Evolutionary conservation across 371 early-diverging fungal genomes (phyloP).

Genomic region (Actinomortierella wolfii): DNA sequence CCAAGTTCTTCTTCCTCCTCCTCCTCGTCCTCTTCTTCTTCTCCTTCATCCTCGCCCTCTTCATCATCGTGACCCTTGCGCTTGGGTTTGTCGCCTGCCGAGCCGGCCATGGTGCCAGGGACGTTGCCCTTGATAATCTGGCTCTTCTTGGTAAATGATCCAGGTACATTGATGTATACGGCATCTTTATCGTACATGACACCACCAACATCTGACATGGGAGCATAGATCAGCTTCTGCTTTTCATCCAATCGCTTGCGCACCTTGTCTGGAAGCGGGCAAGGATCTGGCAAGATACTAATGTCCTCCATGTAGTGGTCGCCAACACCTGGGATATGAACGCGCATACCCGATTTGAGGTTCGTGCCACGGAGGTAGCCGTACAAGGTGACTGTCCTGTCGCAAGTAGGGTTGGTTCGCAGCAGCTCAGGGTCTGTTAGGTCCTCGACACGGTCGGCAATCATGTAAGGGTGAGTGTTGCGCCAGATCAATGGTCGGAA

Average conservation of each 20-base stretch:
- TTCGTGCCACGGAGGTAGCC: constrained; percentile 96
- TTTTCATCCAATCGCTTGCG: constrained; percentile 89
- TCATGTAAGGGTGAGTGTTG: constrained; percentile 93
- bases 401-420: constrained; percentile 80
- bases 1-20: constrained; percentile 49
- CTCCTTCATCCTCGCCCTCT: constrained; percentile 40
- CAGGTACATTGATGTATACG: constrained; percentile 95
- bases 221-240: constrained; percentile 96
- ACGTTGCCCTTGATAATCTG: constrained; percentile 38
- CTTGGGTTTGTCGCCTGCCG: constrained; percentile 1
- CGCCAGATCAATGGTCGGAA: constrained; percentile 97
- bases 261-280: constrained; percentile 92
- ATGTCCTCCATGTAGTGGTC: constrained; percentile 83
- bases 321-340: constrained; percentile 96
- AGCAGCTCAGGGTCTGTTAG: constrained; percentile 91
- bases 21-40: constrained; percentile 26
- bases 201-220: constrained; percentile 97
- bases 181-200: constrained; percentile 98
- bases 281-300: constrained; percentile 86
- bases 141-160: constrained; percentile 74
- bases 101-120: too few relatives aligned
- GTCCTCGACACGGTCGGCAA: constrained; percentile 97
- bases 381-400: constrained; percentile 92
- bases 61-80: constrained; percentile 46
- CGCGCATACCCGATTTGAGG: constrained; percentile 77